Evolutionary conservation across 1,139 yeast genomes (phyloP), one percentile per base, ranked within the genome.

Genomic region (Kodamaea derodonti): DNA sequence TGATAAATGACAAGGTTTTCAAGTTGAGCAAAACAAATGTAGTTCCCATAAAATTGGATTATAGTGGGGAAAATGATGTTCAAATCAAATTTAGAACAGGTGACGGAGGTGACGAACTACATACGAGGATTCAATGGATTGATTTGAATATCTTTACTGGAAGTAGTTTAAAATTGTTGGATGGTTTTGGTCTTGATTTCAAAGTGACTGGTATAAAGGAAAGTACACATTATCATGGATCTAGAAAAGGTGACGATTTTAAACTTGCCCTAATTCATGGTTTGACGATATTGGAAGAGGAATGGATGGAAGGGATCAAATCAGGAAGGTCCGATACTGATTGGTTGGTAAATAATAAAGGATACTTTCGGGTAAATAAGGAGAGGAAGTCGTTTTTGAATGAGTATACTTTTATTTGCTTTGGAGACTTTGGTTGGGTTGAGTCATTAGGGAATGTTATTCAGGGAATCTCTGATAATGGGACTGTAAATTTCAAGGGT

Each of bases 191-290:
- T 2, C 32, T 56, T 11, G 71, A 62, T 35, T 22, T 62, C 3
- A 36, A 62, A 14, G 35, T 55, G 4, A 39, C 43, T 3, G 42
- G 51, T 22, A 46, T 56, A 0, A 26, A 35, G 2, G 9, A 32
- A 2, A 62, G 64, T 1, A 58, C 66, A 3, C 67, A 61, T 40
- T 54, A 48, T 24, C 43, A 46, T n/a, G 52, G 47, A 11, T 34
- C 23, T 12, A 8, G 22, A 7, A 15, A 18, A 10, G 28, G 28
- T n/a, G 30, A 37, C n/a, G 24, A 20, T 9, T 31, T 28, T 13
- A 24, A 26, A n/a, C 36, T 27, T 22, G 37, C 40, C 10, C 12
- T 34, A 28, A 34, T 36, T 8, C 42, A 54, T 27, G 63, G 53
- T 0, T 34, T 59, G 2, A 63, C 66, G 2, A 39, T 64, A 4